Evolutionary conservation across 1,139 yeast genomes (phyloP).

Genomic region (Candida freyschussii): DNA sequence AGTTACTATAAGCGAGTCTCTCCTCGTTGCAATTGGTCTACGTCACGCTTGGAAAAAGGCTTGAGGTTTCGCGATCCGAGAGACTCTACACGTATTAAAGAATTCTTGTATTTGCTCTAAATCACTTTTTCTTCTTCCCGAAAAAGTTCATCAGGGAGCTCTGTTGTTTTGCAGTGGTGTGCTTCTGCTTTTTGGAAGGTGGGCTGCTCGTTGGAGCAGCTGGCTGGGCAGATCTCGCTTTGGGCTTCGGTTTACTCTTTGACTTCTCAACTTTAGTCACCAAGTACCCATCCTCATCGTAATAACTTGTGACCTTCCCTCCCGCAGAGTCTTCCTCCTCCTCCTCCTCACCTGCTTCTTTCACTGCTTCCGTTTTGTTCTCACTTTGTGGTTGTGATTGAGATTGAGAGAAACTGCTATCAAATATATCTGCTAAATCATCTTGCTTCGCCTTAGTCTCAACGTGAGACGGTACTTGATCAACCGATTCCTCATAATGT

Average conservation of each 20-base stretch:
- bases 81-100: too few relatives aligned
- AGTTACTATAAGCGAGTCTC: too few relatives aligned
- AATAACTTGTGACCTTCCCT: slow-evolving; percentile 16
- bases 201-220: slow-evolving; percentile 6
- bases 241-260: slow-evolving; percentile 12
- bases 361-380: not conserved
- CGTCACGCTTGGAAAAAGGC: too few relatives aligned
- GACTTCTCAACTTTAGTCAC: slow-evolving; percentile 22
- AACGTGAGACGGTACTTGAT: slow-evolving; percentile 1
- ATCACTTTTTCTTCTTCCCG: slow-evolving; percentile 20
- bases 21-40: too few relatives aligned
- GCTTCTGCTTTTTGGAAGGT: slow-evolving; percentile 14
- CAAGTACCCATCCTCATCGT: slow-evolving; percentile 29
- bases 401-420: slow-evolving; percentile 16
- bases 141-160: slow-evolving; percentile 23
- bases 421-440: slow-evolving; percentile 19
- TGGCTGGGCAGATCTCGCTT: slow-evolving; percentile 6
- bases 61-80: too few relatives aligned
- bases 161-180: slow-evolving; percentile 18
- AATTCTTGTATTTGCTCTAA: slow-evolving; percentile 1
- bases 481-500: not conserved
- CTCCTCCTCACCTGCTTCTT: slow-evolving; percentile 5
- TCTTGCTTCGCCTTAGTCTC: slow-evolving; percentile 6
- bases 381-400: slow-evolving; percentile 11
- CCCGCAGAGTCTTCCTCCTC: slow-evolving; percentile 3